Evolutionary conservation across 2,329 filamentous ascomycete genomes (phyloP).

Genomic region (Arachnomyces sp.): DNA sequence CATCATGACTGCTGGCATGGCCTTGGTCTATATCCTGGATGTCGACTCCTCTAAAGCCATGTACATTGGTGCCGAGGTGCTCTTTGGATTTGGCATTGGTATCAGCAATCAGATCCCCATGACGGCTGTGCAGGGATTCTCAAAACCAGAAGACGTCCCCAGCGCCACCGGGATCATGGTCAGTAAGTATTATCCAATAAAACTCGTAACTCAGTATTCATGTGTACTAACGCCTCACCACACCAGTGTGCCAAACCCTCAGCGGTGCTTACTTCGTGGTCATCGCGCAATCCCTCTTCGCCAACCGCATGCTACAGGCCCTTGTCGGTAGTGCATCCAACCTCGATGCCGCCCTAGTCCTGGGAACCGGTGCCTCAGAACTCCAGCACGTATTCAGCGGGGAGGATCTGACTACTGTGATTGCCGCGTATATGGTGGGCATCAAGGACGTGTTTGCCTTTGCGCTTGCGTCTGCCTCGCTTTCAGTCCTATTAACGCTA

Average conservation of each 20-base stretch:
- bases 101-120: constrained; percentile 18
- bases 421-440: constrained; percentile 11
- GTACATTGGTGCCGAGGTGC: constrained; percentile 17
- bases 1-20: constrained; percentile 7
- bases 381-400: constrained; percentile 3
- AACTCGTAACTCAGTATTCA: neutral
- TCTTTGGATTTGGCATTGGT: constrained; percentile 19
- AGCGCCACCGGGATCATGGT: constrained; percentile 16
- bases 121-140: constrained; percentile 14
- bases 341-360: constrained; percentile 6
- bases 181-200: constrained; percentile 11
- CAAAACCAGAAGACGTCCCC: constrained; percentile 17
- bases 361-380: constrained; percentile 7
- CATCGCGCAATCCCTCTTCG: constrained; percentile 16
- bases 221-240: constrained; percentile 3
- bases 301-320: constrained; percentile 11
- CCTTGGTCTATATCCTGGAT: constrained; percentile 10
- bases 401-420: constrained; percentile 6
- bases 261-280: constrained; percentile 17
- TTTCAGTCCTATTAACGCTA: constrained; percentile 11
- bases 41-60: constrained; percentile 9
- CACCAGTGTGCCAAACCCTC: constrained; percentile 13
- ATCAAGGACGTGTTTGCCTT: constrained; percentile 11
- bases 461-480: constrained; percentile 7
- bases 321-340: constrained; percentile 7